phyloP scores from a whole-genome alignment of 495 filamentous ascomycete species.

The Aspergillus carlsbadensis region DNA sequence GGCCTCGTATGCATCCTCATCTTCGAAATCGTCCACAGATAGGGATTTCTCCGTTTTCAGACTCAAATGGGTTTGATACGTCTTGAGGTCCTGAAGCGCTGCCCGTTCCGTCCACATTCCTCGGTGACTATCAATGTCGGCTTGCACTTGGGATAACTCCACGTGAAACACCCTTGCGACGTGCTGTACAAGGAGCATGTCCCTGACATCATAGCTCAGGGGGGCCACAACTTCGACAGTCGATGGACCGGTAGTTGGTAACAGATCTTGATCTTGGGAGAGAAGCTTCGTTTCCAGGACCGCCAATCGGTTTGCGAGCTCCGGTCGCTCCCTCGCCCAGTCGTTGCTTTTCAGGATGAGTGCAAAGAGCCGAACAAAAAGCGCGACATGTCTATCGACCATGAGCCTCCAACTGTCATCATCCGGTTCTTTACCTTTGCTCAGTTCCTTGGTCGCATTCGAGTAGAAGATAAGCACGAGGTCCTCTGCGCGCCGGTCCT shows the following conservation, averaged over 20 bases:
- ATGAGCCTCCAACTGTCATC: conserved; percentile 91
- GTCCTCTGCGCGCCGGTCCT: conserved; percentile 91
- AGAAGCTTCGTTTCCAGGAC: conserved; percentile 92
- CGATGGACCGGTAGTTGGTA: conserved; percentile 51
- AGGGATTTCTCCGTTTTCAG: conserved; percentile 76
- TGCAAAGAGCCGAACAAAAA: conserved; percentile 87
- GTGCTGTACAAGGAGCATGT: conserved; percentile 90
- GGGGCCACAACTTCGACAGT: conserved; percentile 77
- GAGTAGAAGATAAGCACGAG: conserved; percentile 85
- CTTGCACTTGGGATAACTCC: conserved; percentile 71
- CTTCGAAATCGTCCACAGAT: conserved; percentile 81
- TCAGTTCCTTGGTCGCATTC: conserved; percentile 84
- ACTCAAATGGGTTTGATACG: conserved; percentile 85
- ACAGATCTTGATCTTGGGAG: conserved; percentile 89
- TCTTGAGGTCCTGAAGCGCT: conserved; percentile 85
- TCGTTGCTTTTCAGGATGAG: conserved; percentile 76
- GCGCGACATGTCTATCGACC: conserved; percentile 90
- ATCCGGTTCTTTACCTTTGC: conserved; percentile 73
- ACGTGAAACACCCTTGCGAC: conserved; percentile 84
- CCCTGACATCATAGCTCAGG: conserved; percentile 86
- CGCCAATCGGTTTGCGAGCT: conserved; percentile 73
- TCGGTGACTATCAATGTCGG: conserved; percentile 79
- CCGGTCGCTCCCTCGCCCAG: conserved; percentile 75
- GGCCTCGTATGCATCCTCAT: conserved; percentile 82
- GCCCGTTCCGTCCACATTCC: conserved; percentile 86